Evolutionary conservation across 176 grass and related monocot species (phyloP), one percentile per base, ranked within the genome.

Genomic region (Pharus latifolius): DNA sequence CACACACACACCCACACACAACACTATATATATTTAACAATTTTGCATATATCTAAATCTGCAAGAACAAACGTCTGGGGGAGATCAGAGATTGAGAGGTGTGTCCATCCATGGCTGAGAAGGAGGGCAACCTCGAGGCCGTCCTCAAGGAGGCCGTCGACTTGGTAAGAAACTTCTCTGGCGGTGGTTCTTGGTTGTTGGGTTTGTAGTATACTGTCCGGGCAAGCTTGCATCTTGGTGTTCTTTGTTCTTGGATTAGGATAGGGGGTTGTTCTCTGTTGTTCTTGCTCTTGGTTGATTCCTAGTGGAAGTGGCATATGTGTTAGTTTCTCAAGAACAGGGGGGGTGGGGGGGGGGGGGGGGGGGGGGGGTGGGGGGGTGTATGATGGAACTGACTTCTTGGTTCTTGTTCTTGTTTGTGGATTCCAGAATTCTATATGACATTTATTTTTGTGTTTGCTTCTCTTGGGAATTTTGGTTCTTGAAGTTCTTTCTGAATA

Each of bases 131-230:
- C 23, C 76, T 88, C 64, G 85, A 88, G 13, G 85, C 85, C 38
- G 85, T 88, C 44, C 80, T 80, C 57, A 88, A 88, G 50, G 85
- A 88, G 70, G 51, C 41, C 34, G 80, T 88, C 69, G 85, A 88
- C 38, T 58, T 88, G 85, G 85, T 88, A 75, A 81, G 14, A 19
- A 22, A 6, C 18, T 20, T 9, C 37, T 68, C 9, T 52, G 56
- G 0, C 18, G 51, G 15, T 41, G 3, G 64, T 69, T 54, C 4
- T 50, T 52, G 17, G 17, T 22, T 10, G 49, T n/a, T n/a, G 26
- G 17, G 38, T 3, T 7, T 19, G 19, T 26, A 10, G 3, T 2
- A 15, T 17, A 25, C 3, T 44, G 46, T 34, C 17, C 25, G 26
- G 37, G 26, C 14, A 32, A 16, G 33, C 25, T 13, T 44, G 29